Evolutionary conservation across 1,284 basidiomycete species (phyloP).

Genomic region (Inonotus obliquus): DNA sequence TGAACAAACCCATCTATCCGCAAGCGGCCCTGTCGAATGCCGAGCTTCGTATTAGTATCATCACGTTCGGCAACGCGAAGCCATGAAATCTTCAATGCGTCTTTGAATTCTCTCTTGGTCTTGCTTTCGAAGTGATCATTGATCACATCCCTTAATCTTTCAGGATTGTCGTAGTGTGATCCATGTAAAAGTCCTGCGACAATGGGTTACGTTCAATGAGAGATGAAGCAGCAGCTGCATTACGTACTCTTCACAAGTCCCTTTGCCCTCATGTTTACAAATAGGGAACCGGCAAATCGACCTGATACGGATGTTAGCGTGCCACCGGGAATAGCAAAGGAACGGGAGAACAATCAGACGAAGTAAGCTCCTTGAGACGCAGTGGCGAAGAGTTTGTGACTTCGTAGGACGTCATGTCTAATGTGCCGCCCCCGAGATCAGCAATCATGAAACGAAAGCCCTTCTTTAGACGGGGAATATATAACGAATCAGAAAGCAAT

Average conservation of each 20-base stretch:
- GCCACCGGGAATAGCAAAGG: not conserved
- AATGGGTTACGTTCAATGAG: not conserved
- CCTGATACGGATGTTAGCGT: slow-evolving; percentile 33
- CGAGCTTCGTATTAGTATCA: slow-evolving; percentile 61
- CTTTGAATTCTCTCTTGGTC: slow-evolving; percentile 69
- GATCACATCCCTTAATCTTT: slow-evolving; percentile 57
- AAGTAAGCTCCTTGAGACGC: slow-evolving; percentile 75
- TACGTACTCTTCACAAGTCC: not conserved
- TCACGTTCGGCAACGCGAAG: slow-evolving; percentile 68
- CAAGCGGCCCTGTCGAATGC: slow-evolving; percentile 63
- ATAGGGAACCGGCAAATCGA: slow-evolving; percentile 74
- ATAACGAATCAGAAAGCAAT: too few species aligned
- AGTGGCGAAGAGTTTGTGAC: slow-evolving; percentile 63
- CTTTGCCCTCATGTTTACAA: slow-evolving; percentile 44
- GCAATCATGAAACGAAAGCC: slow-evolving; percentile 71
- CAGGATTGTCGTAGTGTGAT: slow-evolving; percentile 51
- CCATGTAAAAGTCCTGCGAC: slow-evolving; percentile 2
- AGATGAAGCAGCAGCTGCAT: not conserved
- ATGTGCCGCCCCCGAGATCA: slow-evolving; percentile 74
- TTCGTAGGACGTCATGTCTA: slow-evolving; percentile 74
- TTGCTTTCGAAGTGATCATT: slow-evolving; percentile 73
- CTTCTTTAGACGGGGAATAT: slow-evolving; percentile 32
- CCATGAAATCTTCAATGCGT: slow-evolving; percentile 60
- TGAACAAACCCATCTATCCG: slow-evolving; percentile 57
- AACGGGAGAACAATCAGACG: slow-evolving; percentile 58